Percentiles rank a stretch among this genome's conserved stretches.
These are phyloP conservation scores for Sugiyamaella marilandica DNA, from an alignment of 805 yeast species.

Conservation along the genomic window DNA sequence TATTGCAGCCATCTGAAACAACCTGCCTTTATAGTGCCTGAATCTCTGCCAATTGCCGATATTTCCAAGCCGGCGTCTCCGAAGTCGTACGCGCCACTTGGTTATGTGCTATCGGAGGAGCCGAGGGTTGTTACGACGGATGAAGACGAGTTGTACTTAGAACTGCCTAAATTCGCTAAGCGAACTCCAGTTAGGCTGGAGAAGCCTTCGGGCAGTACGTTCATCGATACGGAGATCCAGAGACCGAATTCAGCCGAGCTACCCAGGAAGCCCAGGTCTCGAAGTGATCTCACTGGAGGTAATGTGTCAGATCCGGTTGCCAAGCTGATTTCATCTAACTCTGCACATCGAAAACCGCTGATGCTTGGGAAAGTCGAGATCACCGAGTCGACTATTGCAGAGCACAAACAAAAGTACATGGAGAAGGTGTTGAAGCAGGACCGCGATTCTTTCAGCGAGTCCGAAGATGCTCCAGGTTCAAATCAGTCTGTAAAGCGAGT, in stretches of 20 bases:
- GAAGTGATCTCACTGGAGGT: constrained; percentile 5
- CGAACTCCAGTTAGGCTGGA: constrained; percentile 25
- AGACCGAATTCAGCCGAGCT: constrained; percentile 14
- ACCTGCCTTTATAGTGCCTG: background rate
- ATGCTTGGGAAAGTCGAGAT: constrained; percentile 15
- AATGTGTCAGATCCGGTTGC: constrained; percentile 5
- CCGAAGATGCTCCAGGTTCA: constrained; percentile 8
- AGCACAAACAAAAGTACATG: constrained; percentile 1
- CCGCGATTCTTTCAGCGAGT: constrained; percentile 13
- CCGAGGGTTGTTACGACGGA: constrained; percentile 21
- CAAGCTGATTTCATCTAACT: background rate
- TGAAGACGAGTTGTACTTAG: constrained; percentile 27
- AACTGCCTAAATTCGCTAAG: constrained; percentile 23
- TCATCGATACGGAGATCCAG: constrained; percentile 28
- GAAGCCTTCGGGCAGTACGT: constrained; percentile 27
- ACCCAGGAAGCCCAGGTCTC: constrained; percentile 10
- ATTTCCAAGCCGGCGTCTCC: constrained; percentile 24
- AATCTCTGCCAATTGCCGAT: constrained; percentile 9
- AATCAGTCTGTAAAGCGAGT: constrained; percentile 19
- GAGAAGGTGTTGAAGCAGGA: constrained; percentile 17
- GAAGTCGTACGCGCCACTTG: constrained; percentile 28
- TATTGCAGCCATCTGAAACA: background rate
- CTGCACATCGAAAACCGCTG: constrained; percentile 4
- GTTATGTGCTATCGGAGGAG: constrained; percentile 16
- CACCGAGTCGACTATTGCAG: constrained; percentile 13